Evolutionary conservation across 2,329 filamentous ascomycete species (phyloP).

Genomic region (Trichoderma sp.): DNA sequence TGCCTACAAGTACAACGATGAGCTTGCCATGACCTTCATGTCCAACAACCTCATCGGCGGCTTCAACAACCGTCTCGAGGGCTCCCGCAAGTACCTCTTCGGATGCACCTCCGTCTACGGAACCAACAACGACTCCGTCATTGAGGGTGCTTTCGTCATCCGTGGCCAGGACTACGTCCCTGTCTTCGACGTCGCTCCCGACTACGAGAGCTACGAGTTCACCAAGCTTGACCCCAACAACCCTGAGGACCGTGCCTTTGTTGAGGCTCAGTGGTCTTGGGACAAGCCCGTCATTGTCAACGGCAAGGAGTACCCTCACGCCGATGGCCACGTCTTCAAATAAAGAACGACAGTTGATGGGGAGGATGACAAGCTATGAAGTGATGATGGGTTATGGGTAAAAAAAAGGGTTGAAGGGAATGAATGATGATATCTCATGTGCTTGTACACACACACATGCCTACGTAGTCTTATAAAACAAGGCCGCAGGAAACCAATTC

Average conservation of each 20-base stretch:
- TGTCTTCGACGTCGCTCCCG: slow-evolving; percentile 95
- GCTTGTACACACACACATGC: slow-evolving; percentile 7
- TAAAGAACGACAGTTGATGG: slow-evolving; percentile 53
- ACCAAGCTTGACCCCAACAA: slow-evolving; percentile 92
- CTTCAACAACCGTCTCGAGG: slow-evolving; percentile 97
- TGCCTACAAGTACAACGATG: slow-evolving; percentile 99
- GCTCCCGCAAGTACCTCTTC: slow-evolving; percentile 96
- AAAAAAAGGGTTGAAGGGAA: slow-evolving; percentile 32
- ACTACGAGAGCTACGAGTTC: slow-evolving; percentile 96
- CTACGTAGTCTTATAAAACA: slow-evolving; percentile 2
- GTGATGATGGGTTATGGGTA: slow-evolving; percentile 40
- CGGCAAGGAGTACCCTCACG: slow-evolving; percentile 87
- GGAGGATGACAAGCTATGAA: not conserved
- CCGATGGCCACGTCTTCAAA: slow-evolving; percentile 98
- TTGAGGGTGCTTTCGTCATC: slow-evolving; percentile 92
- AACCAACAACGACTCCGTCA: slow-evolving; percentile 81
- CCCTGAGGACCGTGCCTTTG: slow-evolving; percentile 78
- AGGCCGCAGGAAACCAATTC: slow-evolving; percentile 1
- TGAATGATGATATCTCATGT: slow-evolving; percentile 31
- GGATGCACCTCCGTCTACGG: slow-evolving; percentile 89
- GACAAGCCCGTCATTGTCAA: slow-evolving; percentile 78
- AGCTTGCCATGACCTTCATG: slow-evolving; percentile 98
- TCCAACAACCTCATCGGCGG: slow-evolving; percentile 97
- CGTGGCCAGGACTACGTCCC: slow-evolving; percentile 84
- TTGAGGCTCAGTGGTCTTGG: slow-evolving; percentile 89